Percentiles rank a stretch among this genome's conserved stretches.
These are phyloP conservation scores for Populus tremula DNA, from an alignment of 345 rosid genomes.

Conservation along the genomic window DNA sequence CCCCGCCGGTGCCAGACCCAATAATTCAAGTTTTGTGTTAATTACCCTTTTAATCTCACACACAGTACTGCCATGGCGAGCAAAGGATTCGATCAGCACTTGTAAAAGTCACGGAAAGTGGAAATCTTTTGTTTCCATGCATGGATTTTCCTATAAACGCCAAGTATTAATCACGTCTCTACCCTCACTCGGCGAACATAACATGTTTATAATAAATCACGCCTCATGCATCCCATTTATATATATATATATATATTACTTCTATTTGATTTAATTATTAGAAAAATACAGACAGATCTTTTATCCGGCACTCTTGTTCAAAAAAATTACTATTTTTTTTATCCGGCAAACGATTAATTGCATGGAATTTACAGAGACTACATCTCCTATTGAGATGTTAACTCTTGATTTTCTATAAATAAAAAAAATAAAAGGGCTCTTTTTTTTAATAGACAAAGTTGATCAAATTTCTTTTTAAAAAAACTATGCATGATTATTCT, in stretches of 20 bases:
- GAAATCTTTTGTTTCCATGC: constrained; percentile 12
- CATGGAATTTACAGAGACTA: neutral
- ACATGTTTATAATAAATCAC: neutral
- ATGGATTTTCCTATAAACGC: constrained; percentile 24
- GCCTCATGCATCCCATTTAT: neutral
- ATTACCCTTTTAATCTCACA: constrained; percentile 12
- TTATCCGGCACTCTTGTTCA: too few relatives aligned
- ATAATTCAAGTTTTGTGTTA: constrained; percentile 23
- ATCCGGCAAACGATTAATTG: too few relatives aligned
- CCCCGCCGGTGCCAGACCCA: constrained; percentile 18
- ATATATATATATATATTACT: too few relatives aligned
- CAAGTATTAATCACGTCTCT: neutral
- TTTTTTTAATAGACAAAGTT: neutral
- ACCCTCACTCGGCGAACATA: neutral
- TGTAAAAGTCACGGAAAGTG: neutral
- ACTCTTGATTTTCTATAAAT: neutral
- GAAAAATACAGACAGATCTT: too few relatives aligned
- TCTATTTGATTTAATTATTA: too few relatives aligned
- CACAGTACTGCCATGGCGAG: constrained; percentile 19
- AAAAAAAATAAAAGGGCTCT: neutral
- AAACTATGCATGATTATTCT: neutral
- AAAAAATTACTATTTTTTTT: too few relatives aligned
- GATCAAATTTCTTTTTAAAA: neutral
- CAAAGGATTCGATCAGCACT: constrained; percentile 14
- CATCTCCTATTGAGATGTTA: too few relatives aligned